Conservation (phyloP, 257 asterid genomes). For the Perilla frutescens region DNA sequence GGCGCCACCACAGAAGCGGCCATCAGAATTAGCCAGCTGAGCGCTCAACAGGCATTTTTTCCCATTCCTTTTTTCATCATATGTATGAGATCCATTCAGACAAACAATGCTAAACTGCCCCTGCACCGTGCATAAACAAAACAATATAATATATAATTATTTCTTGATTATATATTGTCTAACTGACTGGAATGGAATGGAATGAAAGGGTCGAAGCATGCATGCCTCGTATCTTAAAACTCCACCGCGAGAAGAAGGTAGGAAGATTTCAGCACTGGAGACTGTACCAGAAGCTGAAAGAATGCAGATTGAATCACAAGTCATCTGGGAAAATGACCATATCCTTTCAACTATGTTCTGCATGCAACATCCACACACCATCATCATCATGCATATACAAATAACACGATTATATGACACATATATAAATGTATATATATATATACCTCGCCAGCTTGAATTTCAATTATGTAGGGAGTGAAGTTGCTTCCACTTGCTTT, state of each 20-base stretch:
- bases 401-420: too few relatives aligned
- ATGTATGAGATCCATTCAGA: constrained; percentile 46
- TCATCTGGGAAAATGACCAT: constrained; percentile 40
- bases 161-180: too few relatives aligned
- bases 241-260: constrained; percentile 34
- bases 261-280: constrained; percentile 41
- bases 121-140: constrained; percentile 18
- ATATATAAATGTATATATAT: too few relatives aligned
- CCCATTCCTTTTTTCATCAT: constrained; percentile 31
- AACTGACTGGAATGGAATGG: too few relatives aligned
- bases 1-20: constrained; percentile 44
- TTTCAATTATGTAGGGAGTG: constrained; percentile 29
- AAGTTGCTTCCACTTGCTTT: constrained; percentile 37
- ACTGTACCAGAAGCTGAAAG: constrained; percentile 49
- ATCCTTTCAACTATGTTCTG: constrained; percentile 52
- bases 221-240: constrained; percentile 42
- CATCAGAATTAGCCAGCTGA: constrained; percentile 37
- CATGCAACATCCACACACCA: background rate
- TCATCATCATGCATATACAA: too few relatives aligned
- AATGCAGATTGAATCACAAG: constrained; percentile 45
- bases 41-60: constrained; percentile 39
- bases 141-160: too few relatives aligned
- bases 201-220: background rate
- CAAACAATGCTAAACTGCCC: constrained; percentile 38
- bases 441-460: constrained; percentile 47